phyloP scores from a whole-genome alignment of 2,329 filamentous ascomycete genomes.

The Phyllosticta citribraziliensis region DNA sequence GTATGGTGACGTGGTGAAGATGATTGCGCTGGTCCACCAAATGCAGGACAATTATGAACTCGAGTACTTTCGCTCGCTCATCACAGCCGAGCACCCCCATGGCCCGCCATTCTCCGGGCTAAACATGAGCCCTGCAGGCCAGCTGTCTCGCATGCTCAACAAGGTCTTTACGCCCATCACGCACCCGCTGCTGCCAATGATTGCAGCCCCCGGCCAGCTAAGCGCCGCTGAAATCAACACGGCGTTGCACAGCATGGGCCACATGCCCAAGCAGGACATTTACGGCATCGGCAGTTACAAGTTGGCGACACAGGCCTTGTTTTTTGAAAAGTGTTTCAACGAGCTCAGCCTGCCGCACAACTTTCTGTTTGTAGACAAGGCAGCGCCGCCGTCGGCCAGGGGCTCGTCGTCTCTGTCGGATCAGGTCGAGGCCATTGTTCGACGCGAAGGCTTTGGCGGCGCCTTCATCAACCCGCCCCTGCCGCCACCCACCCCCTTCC shows the following conservation, averaged over 20 bases:
- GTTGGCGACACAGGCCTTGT: constrained; percentile 57
- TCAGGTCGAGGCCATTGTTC: constrained; percentile 52
- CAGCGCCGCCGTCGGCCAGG: constrained; percentile 22
- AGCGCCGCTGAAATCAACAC: constrained; percentile 79
- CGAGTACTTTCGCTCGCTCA: constrained; percentile 74
- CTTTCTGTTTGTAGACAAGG: constrained; percentile 64
- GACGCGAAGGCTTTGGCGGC: constrained; percentile 68
- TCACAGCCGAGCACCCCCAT: constrained; percentile 54
- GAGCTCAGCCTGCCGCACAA: constrained; percentile 74
- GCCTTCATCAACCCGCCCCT: constrained; percentile 71
- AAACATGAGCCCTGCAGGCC: constrained; percentile 80
- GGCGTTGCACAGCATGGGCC: constrained; percentile 66
- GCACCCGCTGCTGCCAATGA: constrained; percentile 71
- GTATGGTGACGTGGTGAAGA: constrained; percentile 81
- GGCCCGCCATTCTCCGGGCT: constrained; percentile 70
- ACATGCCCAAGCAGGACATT: constrained; percentile 68
- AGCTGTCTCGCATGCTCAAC: constrained; percentile 74
- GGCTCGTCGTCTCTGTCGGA: not conserved
- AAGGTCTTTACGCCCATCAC: constrained; percentile 83
- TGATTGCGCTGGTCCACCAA: constrained; percentile 75
- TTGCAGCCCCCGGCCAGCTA: constrained; percentile 77
- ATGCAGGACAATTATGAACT: constrained; percentile 84
- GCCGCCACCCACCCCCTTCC: constrained; percentile 46
- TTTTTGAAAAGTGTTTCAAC: constrained; percentile 60
- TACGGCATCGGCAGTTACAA: constrained; percentile 68